A percentile compares a stretch with the other conserved stretches of the same genome.
These are phyloP conservation scores for Coniochaeta sp. DNA, from an alignment of 2,329 filamentous ascomycete species.

Conservation along the genomic window DNA sequence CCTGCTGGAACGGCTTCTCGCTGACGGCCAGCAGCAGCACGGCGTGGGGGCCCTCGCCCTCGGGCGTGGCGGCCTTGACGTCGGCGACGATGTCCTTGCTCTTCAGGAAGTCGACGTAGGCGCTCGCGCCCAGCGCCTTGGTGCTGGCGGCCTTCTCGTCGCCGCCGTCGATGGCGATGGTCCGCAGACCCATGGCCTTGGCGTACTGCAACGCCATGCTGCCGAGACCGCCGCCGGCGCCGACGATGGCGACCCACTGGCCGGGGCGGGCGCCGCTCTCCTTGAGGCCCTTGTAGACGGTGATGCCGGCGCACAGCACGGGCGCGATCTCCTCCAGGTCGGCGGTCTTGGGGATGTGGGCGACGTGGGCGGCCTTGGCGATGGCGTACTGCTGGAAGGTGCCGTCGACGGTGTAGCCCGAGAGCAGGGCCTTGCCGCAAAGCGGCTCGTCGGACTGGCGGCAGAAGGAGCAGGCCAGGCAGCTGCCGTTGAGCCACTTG, in stretches of 20 bases:
- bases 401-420: slow-evolving; percentile 89
- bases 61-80: slow-evolving; percentile 72
- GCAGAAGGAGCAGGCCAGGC: slow-evolving; percentile 78
- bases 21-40: slow-evolving; percentile 78
- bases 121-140: slow-evolving; percentile 59
- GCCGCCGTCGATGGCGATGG: slow-evolving; percentile 77
- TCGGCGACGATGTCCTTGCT: slow-evolving; percentile 74
- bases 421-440: slow-evolving; percentile 67
- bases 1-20: slow-evolving; percentile 95
- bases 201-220: slow-evolving; percentile 76
- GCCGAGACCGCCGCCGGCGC: slow-evolving; percentile 68
- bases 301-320: slow-evolving; percentile 67
- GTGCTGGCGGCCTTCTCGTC: slow-evolving; percentile 71
- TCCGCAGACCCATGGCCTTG: slow-evolving; percentile 77
- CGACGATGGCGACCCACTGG: slow-evolving; percentile 65
- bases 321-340: slow-evolving; percentile 70
- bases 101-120: slow-evolving; percentile 74
- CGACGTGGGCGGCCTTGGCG: slow-evolving; percentile 78
- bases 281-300: slow-evolving; percentile 71
- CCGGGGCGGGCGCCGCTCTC: slow-evolving; percentile 59
- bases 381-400: slow-evolving; percentile 90
- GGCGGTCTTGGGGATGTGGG: slow-evolving; percentile 70
- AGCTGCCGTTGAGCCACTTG: slow-evolving; percentile 90
- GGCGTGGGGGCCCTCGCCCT: slow-evolving; percentile 79
- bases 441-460: slow-evolving; percentile 74